Evolutionary conservation across 2,329 filamentous ascomycete genomes (phyloP).

Genomic region (Penicillium hesseltinei): DNA sequence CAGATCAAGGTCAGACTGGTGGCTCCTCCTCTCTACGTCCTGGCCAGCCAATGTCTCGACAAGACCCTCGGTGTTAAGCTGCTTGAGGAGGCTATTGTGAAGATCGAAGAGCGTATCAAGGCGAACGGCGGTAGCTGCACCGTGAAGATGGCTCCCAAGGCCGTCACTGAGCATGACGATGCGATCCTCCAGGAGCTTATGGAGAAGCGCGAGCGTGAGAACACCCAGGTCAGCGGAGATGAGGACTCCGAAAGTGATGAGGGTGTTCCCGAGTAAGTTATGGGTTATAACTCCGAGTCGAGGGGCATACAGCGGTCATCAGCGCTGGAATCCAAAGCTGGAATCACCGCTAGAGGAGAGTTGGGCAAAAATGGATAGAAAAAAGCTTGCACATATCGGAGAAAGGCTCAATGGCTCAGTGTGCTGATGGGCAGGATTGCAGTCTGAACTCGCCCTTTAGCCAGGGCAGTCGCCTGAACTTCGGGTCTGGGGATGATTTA

Average conservation of each 20-base stretch:
- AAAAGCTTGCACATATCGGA: conserved; percentile 13
- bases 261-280: conserved; percentile 59
- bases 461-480: conserved; percentile 21
- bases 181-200: conserved; percentile 95
- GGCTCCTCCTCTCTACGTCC: conserved; percentile 93
- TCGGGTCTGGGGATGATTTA: conserved; percentile 18
- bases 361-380: conserved; percentile 24
- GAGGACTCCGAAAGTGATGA: conserved; percentile 96
- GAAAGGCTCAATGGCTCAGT: conserved; percentile 20
- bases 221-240: conserved; percentile 95
- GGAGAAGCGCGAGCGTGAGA: conserved; percentile 98
- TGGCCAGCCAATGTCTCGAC: conserved; percentile 93
- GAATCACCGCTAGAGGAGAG: conserved; percentile 15
- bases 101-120: conserved; percentile 79
- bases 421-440: conserved; percentile 21
- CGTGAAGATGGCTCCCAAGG: conserved; percentile 99
- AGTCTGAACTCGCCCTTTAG: conserved; percentile 21
- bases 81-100: conserved; percentile 84
- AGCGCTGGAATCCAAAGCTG: conserved; percentile 15
- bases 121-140: conserved; percentile 73
- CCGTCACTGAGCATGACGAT: conserved; percentile 97
- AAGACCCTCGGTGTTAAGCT: conserved; percentile 81
- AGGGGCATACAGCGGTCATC: conserved; percentile 18
- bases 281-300: conserved; percentile 8
- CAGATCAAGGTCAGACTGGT: conserved; percentile 98